Evolutionary conservation across 176 grass and related monocot genomes (phyloP), one percentile per base, ranked within the genome.

Genomic region (Juncus inflexus): DNA sequence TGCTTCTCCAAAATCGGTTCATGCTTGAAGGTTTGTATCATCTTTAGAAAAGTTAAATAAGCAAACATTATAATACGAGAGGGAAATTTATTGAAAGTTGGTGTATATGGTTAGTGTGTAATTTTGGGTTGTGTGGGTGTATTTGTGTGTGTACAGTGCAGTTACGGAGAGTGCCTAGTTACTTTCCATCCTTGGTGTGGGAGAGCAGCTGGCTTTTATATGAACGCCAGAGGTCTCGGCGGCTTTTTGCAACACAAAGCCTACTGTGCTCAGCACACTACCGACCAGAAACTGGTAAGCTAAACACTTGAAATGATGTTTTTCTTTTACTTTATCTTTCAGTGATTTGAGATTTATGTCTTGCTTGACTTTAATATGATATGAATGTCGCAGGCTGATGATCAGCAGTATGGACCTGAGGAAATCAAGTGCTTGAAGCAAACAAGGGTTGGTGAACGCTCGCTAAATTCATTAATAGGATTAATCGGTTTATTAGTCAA

Each of bases 131-230:
- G 70, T 89, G 12, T 42, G 76, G 73, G 50, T 67, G 8, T 79
- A 47, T 74, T 71, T 56, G 47, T 67, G n/a, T 52, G 19, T 15
- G 72, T 89, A 83, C 88, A 99, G 94, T 99, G 94, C 86, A 80
- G 70, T 50, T 73, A 69, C 70, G 85, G 62, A 76, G 80, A 82
- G 41, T 99, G 94, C 47, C 64, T 65, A 47, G 68, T 70, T 28
- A 84, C 85, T 73, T 99, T 99, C 76, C 94, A 99, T 80, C 85
- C 94, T 73, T 86, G 64, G 45, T 99, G 94, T 77, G 94, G 80
- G 72, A 89, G 80, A 79, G 70, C 60, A 10, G 76, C 94, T 78
- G 88, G 94, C 54, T 90, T 99, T 76, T 92, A 99, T 73, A 86
- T 99, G 88, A 92, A 99, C 68, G 78, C 76, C 64, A 99, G 86